Percentiles rank a stretch among this genome's conserved stretches.
phyloP scores from a whole-genome alignment of 1,139 yeast species.

The Scheffersomyces insectosa region DNA sequence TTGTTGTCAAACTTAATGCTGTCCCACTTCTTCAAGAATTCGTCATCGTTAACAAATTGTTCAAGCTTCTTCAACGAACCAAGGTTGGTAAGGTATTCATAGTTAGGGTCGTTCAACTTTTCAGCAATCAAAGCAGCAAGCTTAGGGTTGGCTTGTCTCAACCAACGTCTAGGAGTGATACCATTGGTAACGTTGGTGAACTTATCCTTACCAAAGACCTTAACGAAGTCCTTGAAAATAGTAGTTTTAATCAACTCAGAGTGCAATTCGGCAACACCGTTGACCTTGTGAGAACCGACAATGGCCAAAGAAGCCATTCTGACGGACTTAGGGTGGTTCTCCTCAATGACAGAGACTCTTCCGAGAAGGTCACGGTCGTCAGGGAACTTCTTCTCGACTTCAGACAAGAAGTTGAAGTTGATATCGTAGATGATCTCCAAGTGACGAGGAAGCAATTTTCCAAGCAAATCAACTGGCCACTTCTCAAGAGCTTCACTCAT shows the following conservation, averaged over 20 bases:
- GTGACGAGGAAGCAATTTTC: constrained; percentile 83
- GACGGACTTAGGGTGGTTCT: constrained; percentile 73
- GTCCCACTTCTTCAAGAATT: constrained; percentile 72
- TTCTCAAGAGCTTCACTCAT: constrained; percentile 94
- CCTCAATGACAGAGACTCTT: constrained; percentile 84
- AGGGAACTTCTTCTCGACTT: constrained; percentile 77
- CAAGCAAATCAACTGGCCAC: constrained; percentile 87
- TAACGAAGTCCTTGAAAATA: constrained; percentile 86
- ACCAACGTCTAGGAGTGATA: constrained; percentile 96
- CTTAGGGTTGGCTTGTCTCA: constrained; percentile 87
- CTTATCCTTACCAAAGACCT: constrained; percentile 75
- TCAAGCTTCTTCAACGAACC: constrained; percentile 69
- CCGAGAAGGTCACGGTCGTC: constrained; percentile 59
- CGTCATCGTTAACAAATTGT: constrained; percentile 63
- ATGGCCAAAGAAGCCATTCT: constrained; percentile 93
- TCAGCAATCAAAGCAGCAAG: constrained; percentile 71
- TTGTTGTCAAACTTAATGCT: constrained; percentile 72
- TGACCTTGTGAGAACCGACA: constrained; percentile 89
- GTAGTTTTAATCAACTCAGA: constrained; percentile 88
- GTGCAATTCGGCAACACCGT: constrained; percentile 95
- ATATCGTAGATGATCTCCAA: constrained; percentile 88
- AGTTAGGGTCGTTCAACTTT: constrained; percentile 63
- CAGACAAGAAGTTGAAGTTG: constrained; percentile 75
- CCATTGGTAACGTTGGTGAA: constrained; percentile 94
- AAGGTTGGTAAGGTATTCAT: constrained; percentile 69